Evolutionary conservation across 2,329 filamentous ascomycete genomes (phyloP).

Genomic region (Colletotrichum limetticola): DNA sequence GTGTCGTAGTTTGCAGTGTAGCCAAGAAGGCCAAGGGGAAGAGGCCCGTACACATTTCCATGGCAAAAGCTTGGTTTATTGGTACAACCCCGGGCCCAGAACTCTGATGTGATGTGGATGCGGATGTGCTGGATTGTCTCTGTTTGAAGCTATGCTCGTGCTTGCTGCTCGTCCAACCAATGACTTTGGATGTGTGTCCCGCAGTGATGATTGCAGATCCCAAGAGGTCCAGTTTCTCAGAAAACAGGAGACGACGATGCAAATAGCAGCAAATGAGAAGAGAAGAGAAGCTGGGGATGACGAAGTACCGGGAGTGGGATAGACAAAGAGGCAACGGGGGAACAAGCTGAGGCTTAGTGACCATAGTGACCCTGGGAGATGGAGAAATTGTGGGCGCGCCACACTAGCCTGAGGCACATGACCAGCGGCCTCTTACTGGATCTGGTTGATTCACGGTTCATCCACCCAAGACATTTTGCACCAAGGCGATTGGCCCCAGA

Average conservation of each 20-base stretch:
- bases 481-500: constrained; percentile 25
- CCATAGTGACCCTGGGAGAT: not conserved
- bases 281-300: not conserved
- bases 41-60: constrained; percentile 17
- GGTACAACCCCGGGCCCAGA: constrained; percentile 20
- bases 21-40: not conserved
- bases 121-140: not conserved
- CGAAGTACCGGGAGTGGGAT: not conserved
- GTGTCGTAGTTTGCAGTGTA: not conserved
- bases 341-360: not conserved
- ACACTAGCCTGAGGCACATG: constrained; percentile 16
- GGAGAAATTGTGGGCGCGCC: constrained; percentile 7
- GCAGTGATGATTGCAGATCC: constrained; percentile 1
- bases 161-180: not conserved
- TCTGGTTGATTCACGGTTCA: constrained; percentile 15
- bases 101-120: not conserved
- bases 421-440: constrained; percentile 16
- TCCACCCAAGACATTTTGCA: constrained; percentile 25
- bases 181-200: not conserved
- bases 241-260: not conserved
- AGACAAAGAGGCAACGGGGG: not conserved
- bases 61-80: constrained; percentile 32
- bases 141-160: not conserved
- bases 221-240: not conserved
- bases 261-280: not conserved